Conservation (phyloP, 2,329 filamentous ascomycete genomes). For the Emericellopsis cladophorae region DNA sequence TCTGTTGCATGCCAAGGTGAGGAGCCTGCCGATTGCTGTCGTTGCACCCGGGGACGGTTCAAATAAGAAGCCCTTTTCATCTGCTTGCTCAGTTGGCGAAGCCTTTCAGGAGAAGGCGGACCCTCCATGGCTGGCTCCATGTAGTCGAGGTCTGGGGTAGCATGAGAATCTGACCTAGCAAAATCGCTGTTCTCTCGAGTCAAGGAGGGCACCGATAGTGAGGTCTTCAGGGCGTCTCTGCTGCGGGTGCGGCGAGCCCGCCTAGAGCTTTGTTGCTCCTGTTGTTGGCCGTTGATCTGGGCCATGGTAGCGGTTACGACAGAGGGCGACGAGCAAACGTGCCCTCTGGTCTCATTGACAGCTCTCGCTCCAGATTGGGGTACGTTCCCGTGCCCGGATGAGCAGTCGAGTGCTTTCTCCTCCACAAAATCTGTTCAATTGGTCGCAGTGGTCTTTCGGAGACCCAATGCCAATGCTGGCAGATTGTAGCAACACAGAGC, state of each 20-base stretch:
- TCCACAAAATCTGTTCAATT: no score
- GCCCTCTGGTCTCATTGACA: conserved; percentile 2
- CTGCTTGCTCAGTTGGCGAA: conserved; percentile 45
- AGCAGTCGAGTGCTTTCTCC: not conserved
- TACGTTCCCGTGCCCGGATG: no score
- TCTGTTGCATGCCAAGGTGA: conserved; percentile 34
- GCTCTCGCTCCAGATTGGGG: not conserved
- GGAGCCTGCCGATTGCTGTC: conserved; percentile 38
- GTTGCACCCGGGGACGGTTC: conserved; percentile 16
- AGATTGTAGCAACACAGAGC: no score
- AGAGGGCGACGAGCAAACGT: conserved; percentile 5
- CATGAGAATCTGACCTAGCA: conserved; percentile 2
- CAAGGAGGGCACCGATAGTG: conserved; percentile 1
- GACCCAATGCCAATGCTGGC: no score
- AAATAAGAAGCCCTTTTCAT: conserved; percentile 39
- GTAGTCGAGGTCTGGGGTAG: conserved; percentile 18
- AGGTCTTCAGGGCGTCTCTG: conserved; percentile 5
- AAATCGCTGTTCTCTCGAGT: not conserved
- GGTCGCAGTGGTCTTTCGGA: no score
- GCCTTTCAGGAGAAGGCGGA: conserved; percentile 46
- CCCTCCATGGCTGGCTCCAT: conserved; percentile 46
- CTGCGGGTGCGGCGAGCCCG: conserved; percentile 6
- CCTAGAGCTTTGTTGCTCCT: not conserved
- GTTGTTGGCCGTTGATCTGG: not conserved
- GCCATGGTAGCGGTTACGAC: not conserved